Percentiles rank a stretch among this genome's conserved stretches.
Conservation (phyloP, 331 rosid genomes). For the Pyracantha coccinea region DNA sequence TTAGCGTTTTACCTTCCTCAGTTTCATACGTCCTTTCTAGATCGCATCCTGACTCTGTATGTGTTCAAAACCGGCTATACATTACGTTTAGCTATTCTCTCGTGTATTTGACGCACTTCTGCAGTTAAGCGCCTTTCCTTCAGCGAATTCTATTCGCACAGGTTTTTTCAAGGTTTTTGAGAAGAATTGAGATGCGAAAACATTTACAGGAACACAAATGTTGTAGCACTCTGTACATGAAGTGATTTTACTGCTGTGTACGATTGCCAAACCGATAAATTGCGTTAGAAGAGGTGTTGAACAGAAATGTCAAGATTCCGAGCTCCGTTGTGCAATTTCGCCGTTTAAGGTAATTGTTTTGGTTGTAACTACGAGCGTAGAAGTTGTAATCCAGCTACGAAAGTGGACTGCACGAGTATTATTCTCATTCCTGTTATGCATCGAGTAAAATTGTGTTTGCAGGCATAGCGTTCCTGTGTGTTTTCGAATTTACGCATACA, state of each 20-base stretch:
- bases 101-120: constrained; percentile 1
- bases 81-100: background rate
- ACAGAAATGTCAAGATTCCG: background rate
- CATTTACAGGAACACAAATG: background rate
- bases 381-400: background rate
- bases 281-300: background rate
- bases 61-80: background rate
- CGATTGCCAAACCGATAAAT: background rate
- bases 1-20: background rate
- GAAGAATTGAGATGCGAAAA: constrained; percentile 2
- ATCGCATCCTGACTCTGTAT: no score
- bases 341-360: background rate
- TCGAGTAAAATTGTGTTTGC: background rate
- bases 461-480: background rate
- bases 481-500: no score
- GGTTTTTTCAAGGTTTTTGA: constrained; percentile 21
- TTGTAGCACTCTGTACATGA: background rate
- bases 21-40: background rate
- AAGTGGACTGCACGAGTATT: background rate
- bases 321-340: background rate
- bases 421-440: background rate
- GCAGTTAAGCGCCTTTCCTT: constrained; percentile 51
- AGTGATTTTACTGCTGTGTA: background rate
- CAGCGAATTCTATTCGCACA: constrained; percentile 44
- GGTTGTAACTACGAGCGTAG: background rate